Evolutionary conservation across 2,329 filamentous ascomycete species (phyloP), one percentile per base, ranked within the genome.

Genomic region (Fusarium stilboides): DNA sequence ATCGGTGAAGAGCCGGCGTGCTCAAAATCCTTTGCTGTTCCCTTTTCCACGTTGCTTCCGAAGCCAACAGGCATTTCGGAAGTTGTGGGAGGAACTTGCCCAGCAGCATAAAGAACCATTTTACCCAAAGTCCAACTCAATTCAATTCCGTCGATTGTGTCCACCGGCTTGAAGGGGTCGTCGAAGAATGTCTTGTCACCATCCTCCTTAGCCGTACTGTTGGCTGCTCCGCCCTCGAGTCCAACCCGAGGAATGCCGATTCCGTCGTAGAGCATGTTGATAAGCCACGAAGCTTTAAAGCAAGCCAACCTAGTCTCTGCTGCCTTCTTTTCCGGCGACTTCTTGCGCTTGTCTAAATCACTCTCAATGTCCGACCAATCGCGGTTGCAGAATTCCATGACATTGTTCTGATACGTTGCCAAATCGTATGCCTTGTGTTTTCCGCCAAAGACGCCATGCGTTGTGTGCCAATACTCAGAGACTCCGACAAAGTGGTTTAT

Each of bases 401-500:
- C 96, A 36, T 91, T 89, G 67, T 91, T 85, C 76, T 98, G 94
- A 74, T 98, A 99, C 0, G 92, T 94, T 65, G 91, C 88, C 71
- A 97, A 93, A 75, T 98, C 94, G 78, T 98, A 99, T 0, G 92
- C 89, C 71, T 94, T 92, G 70, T 92, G 91, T 65, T 88, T 86
- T 68, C 93, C 89, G 6, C 89, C 89, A 73, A 99, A 98, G 3
- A 98, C 91, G 56, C 96, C 94, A 74, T 99, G 96, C 0, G 96
- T 99, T 0, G 95, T 97, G 79, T 99, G 96, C 95, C 96, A 99
- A 80, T 97, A 99, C 77, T 99, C 96, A 1, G 95, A 98, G 5
- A 99, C 95, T 13, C 96, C 96, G 28, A 99, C 91, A 75, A 99
- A 99, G 78, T 98, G 97, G 74, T 99, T 99, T 36, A 98, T 91